Evolutionary conservation across 805 yeast species (phyloP), one percentile per base, ranked within the genome.

Genomic region (Saccharomycopsis sp.): DNA sequence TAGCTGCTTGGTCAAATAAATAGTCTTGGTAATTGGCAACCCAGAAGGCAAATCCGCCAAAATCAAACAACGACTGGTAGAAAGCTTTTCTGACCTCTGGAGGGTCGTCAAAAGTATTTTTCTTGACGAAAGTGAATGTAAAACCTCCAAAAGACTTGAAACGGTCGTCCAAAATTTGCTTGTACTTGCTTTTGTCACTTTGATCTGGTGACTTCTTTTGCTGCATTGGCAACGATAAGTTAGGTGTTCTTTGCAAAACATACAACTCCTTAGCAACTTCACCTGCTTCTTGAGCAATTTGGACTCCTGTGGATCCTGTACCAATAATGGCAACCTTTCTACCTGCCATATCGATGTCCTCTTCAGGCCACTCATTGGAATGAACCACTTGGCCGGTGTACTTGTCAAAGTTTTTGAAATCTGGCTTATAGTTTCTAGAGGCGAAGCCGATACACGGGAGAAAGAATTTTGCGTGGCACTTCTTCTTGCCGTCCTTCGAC

Each of bases 1-100:
- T 63, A 9, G 64, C 59, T 23, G 55, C 44, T 48, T 53, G 53
- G 51, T 63, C 57, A 16, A 57, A 47, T 14, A 62, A 48, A 8
- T 58, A 34, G 34, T 63, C 66, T 8, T 46, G 29, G 37, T 56
- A 63, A 34, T 61, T 65, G n/a, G 61, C 64, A 14, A 63, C 59
- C 72, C 72, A 69, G 59, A 65, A 65, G 8, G 47, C 34, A 57
- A 68, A 68, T 3, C 71, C 71, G 20, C 71, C 71, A 14, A 54
- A 50, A 15, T 64, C 62, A 58, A 58, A 69, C 51, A 64, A 51
- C 34, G 55, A 50, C n/a, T 66, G 61, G 40, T 55, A 68, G 55
- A 61, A 52, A 15, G 48, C 55, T 52, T 58, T 55, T 16, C 62
- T 48, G 21, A 61, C 63, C 56, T 63, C 64, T 15, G 63, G 60